phyloP scores from a whole-genome alignment of 805 yeast species.

The Candida tammaniensis region DNA sequence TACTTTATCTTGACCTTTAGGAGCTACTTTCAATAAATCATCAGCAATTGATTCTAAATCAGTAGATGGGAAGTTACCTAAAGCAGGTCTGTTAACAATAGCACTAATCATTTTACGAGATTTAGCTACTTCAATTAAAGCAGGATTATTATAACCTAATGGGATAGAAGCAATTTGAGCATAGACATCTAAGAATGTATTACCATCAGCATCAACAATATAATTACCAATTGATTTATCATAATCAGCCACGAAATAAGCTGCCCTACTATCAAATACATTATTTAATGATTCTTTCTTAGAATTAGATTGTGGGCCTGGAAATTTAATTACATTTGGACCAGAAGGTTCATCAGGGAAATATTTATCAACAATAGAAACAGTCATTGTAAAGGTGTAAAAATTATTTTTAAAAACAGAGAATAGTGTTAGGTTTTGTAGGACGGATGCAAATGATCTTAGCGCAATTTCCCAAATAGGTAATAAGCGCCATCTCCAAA shows the following conservation, averaged over 20 bases:
- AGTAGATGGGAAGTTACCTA: slow-evolving; percentile 75
- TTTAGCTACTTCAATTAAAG: slow-evolving; percentile 62
- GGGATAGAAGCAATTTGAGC: slow-evolving; percentile 86
- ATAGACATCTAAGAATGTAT: slow-evolving; percentile 68
- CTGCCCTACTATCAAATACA: slow-evolving; percentile 70
- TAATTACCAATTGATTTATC: slow-evolving; percentile 75
- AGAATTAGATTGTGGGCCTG: slow-evolving; percentile 70
- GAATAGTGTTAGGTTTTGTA: no score
- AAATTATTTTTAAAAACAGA: no score
- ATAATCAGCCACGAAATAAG: slow-evolving; percentile 75
- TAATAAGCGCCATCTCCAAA: no score
- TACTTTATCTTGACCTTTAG: slow-evolving; percentile 68
- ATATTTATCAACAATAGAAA: slow-evolving; percentile 50
- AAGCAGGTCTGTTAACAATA: slow-evolving; percentile 78
- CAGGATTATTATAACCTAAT: slow-evolving; percentile 84
- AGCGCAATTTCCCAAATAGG: no score
- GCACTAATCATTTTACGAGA: slow-evolving; percentile 71
- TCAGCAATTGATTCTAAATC: slow-evolving; percentile 58
- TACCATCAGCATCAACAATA: slow-evolving; percentile 78
- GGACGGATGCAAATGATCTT: no score
- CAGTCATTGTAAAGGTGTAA: slow-evolving; percentile 4
- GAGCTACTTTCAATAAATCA: slow-evolving; percentile 63
- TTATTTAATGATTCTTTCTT: slow-evolving; percentile 53
- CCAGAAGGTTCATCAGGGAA: slow-evolving; percentile 79
- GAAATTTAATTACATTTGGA: slow-evolving; percentile 62